phyloP scores from a whole-genome alignment of 129 eudicot species.

The Tanacetum coccineum region DNA sequence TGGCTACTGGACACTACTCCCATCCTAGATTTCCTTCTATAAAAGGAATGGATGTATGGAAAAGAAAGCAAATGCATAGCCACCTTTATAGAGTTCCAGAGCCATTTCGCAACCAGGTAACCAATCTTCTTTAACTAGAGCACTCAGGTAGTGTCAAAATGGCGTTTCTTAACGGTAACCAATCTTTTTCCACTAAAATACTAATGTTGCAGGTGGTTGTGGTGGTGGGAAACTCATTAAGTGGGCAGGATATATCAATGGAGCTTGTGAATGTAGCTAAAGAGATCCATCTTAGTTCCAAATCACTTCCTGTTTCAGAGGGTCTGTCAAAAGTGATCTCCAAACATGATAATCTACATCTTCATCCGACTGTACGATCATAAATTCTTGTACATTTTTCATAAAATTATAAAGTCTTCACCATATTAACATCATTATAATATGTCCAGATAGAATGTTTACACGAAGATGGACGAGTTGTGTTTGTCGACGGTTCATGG shows the following conservation, averaged over 20 bases:
- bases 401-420: neutral
- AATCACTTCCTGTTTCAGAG: conserved; percentile 45
- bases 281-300: conserved; percentile 71
- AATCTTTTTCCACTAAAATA: no score
- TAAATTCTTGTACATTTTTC: neutral
- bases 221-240: conserved; percentile 78
- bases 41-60: conserved; percentile 87
- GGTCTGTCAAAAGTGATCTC: conserved; percentile 78
- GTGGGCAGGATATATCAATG: conserved; percentile 90
- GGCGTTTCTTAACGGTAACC: no score
- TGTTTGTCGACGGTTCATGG: conserved; percentile 56
- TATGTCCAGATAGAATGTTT: conserved; percentile 59
- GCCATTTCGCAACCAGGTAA: conserved; percentile 77
- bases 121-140: neutral
- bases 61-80: conserved; percentile 74
- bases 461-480: conserved; percentile 73
- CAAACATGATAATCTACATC: conserved; percentile 58
- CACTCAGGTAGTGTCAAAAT: no score
- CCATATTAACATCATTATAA: no score
- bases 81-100: conserved; percentile 79
- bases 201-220: conserved; percentile 61
- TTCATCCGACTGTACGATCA: conserved; percentile 54
- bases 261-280: conserved; percentile 82
- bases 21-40: conserved; percentile 76
- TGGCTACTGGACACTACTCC: conserved; percentile 88